Conservation (phyloP, 306 rosid species). For the Cicer arietinum region DNA sequence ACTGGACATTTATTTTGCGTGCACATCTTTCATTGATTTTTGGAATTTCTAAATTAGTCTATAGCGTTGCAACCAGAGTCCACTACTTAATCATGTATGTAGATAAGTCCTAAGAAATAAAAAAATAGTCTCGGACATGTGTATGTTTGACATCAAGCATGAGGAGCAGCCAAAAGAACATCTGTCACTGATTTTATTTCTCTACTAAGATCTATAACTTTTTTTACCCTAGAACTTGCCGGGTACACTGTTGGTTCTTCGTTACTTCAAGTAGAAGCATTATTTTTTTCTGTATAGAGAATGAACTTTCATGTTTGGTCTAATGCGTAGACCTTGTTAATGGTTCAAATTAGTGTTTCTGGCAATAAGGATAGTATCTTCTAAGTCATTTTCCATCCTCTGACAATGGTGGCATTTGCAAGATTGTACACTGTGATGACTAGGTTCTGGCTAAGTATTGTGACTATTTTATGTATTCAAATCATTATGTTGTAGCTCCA, state of each 20-base stretch:
- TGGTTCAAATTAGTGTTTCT: constrained; percentile 19
- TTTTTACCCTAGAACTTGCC: constrained; percentile 9
- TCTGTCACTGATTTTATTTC: constrained; percentile 23
- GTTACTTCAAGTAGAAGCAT: constrained; percentile 22
- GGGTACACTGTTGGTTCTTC: constrained; percentile 9
- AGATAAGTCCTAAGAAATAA: neutral
- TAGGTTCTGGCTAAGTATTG: constrained; percentile 23
- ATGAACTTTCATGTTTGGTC: constrained; percentile 22
- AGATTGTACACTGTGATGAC: constrained; percentile 22
- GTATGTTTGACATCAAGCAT: constrained; percentile 16
- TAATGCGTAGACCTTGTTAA: constrained; percentile 1
- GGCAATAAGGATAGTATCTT: constrained; percentile 23
- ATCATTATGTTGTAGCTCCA: constrained; percentile 22
- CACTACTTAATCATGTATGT: neutral
- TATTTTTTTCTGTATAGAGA: neutral
- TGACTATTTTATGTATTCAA: neutral
- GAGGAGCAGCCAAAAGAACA: neutral
- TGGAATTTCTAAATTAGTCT: neutral
- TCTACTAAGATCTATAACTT: neutral
- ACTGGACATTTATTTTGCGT: constrained; percentile 8
- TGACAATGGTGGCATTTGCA: constrained; percentile 14
- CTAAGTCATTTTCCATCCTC: constrained; percentile 25
- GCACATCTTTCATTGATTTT: neutral
- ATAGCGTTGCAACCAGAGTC: constrained; percentile 8
- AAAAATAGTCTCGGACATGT: constrained; percentile 7